These are phyloP conservation scores for Rubia peregrina DNA, from an alignment of 305 asterid species.

Conservation along the genomic window DNA sequence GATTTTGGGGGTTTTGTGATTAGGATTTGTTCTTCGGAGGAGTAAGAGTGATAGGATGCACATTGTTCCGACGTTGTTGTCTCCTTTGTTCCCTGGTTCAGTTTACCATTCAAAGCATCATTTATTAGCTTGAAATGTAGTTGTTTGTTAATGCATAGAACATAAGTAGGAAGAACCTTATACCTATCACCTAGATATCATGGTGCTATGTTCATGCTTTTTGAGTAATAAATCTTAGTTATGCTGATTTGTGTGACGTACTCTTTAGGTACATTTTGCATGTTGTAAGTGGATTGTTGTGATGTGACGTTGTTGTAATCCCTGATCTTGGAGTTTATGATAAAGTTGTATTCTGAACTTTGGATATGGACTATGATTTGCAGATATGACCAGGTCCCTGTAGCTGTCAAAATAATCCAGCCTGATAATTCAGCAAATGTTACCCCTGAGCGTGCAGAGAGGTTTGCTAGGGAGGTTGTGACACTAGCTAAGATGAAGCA, in stretches of 20 bases:
- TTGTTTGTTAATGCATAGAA: conserved; percentile 1
- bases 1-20: background rate
- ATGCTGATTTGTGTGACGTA: background rate
- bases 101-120: background rate
- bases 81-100: background rate
- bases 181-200: background rate
- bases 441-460: conserved; percentile 35
- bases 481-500: conserved; percentile 47
- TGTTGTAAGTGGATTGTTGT: background rate
- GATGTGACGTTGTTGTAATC: background rate
- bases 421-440: conserved; percentile 33
- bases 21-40: background rate
- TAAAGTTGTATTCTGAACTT: conserved; percentile 12
- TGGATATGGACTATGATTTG: conserved; percentile 13
- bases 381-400: conserved; percentile 44
- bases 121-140: background rate
- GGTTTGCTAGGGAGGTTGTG: conserved; percentile 45
- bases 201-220: background rate
- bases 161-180: background rate
- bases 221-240: background rate
- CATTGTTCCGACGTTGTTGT: background rate
- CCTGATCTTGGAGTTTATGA: background rate
- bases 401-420: conserved; percentile 51
- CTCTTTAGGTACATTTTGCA: background rate
- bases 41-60: background rate